These are phyloP conservation scores for Chytriomyces sp. DNA, from an alignment of 192 early-diverging fungal genomes.

Conservation along the genomic window DNA sequence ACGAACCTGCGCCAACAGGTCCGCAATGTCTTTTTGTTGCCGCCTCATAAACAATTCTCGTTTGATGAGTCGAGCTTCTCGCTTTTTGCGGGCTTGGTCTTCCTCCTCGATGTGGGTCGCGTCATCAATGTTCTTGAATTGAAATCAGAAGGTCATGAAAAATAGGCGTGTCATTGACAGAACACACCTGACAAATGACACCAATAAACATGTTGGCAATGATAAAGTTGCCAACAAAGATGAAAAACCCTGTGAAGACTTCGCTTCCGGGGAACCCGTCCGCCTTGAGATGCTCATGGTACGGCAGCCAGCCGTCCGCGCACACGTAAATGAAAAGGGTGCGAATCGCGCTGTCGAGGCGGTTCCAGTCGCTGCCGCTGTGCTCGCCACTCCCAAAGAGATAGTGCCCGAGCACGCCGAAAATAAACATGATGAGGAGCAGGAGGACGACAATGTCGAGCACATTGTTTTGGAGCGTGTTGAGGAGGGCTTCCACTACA, in stretches of 20 bases:
- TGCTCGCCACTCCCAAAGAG: slow-evolving; percentile 39
- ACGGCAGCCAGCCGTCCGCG: slow-evolving; percentile 48
- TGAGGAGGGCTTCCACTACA: slow-evolving; percentile 46
- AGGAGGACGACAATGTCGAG: slow-evolving; percentile 50
- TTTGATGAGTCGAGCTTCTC: slow-evolving; percentile 39
- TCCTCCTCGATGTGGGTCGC: slow-evolving; percentile 43
- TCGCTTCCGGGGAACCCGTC: slow-evolving; percentile 40
- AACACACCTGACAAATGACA: slow-evolving; percentile 47
- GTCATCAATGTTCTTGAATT: slow-evolving; percentile 49
- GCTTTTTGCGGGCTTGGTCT: slow-evolving; percentile 22
- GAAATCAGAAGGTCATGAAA: neutral
- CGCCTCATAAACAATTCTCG: slow-evolving; percentile 48
- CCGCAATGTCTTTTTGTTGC: slow-evolving; percentile 45
- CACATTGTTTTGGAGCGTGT: slow-evolving; percentile 42
- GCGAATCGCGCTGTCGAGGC: slow-evolving; percentile 29
- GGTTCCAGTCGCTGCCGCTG: slow-evolving; percentile 31
- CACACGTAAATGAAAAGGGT: slow-evolving; percentile 46
- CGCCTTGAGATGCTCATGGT: slow-evolving; percentile 37
- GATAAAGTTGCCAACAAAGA: slow-evolving; percentile 53
- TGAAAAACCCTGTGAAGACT: slow-evolving; percentile 41
- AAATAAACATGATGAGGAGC: slow-evolving; percentile 50
- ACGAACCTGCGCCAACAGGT: slow-evolving; percentile 44
- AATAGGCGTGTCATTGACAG: neutral
- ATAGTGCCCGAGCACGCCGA: slow-evolving; percentile 49
- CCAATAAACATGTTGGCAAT: slow-evolving; percentile 58